phyloP scores from a whole-genome alignment of 169 alveolate species.

The Theileria annulata region DNA sequence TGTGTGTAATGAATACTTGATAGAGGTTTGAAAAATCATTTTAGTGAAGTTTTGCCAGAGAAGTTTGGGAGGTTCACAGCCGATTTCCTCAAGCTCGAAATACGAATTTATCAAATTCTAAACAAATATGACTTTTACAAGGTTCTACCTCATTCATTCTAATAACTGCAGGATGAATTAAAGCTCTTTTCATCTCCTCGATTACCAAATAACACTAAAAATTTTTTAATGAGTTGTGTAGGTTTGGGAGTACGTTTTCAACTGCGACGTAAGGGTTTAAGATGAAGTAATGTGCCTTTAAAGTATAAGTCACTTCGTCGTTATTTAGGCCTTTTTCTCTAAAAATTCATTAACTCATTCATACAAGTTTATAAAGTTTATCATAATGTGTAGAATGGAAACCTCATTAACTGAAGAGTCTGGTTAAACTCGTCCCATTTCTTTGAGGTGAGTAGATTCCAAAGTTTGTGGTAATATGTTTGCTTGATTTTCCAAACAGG shows the following conservation, averaged over 20 bases:
- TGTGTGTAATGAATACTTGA: conserved; percentile 11
- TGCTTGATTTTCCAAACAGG: conserved; percentile 62
- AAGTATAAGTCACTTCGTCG: conserved; percentile 83
- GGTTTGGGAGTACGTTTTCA: conserved; percentile 59
- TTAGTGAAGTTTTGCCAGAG: conserved; percentile 74
- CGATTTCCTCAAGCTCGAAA: conserved; percentile 74
- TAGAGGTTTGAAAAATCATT: conserved; percentile 72
- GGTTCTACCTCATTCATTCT: conserved; percentile 71
- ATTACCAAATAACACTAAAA: conserved; percentile 76
- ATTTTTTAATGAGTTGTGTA: conserved; percentile 10
- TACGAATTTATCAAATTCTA: conserved; percentile 75
- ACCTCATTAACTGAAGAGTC: conserved; percentile 59
- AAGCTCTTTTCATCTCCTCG: conserved; percentile 82
- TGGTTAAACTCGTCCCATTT: conserved; percentile 56
- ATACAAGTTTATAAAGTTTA: conserved; percentile 10
- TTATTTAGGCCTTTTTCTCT: conserved; percentile 67
- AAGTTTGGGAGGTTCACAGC: conserved; percentile 75
- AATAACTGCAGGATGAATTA: conserved; percentile 78
- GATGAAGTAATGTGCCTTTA: conserved; percentile 72
- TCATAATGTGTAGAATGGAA: background rate
- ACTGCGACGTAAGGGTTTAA: conserved; percentile 70
- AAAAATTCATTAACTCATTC: conserved; percentile 39
- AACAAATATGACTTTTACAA: no score
- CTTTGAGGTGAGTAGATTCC: conserved; percentile 41
- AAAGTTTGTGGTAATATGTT: conserved; percentile 62